Percentiles rank a stretch among this genome's conserved stretches.
These are phyloP conservation scores for Diutina sp. DNA, from an alignment of 1,139 yeast species.

Conservation along the genomic window DNA sequence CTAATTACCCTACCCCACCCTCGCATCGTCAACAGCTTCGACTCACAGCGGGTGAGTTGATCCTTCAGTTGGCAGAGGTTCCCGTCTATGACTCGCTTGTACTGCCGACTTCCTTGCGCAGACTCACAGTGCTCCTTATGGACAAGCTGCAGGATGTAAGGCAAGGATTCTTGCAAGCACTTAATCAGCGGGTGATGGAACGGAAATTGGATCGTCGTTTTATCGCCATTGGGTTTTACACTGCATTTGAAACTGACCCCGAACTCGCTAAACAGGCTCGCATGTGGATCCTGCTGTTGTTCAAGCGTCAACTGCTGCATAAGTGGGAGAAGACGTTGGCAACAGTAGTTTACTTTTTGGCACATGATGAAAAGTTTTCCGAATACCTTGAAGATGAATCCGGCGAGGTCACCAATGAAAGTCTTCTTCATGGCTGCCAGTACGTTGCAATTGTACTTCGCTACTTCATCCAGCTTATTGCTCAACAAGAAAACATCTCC, in stretches of 20 bases:
- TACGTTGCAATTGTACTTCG: constrained; percentile 48
- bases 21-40: constrained; percentile 49
- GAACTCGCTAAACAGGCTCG: constrained; percentile 36
- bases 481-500: constrained; percentile 57
- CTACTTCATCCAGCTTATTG: constrained; percentile 48
- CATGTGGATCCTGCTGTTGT: constrained; percentile 52
- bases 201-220: constrained; percentile 52
- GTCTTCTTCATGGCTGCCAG: constrained; percentile 24
- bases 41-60: constrained; percentile 51
- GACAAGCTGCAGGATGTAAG: constrained; percentile 51
- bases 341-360: constrained; percentile 54
- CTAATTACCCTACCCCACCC: constrained; percentile 50
- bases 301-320: not conserved
- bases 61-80: constrained; percentile 52
- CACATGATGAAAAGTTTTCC: constrained; percentile 62
- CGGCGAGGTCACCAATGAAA: constrained; percentile 6
- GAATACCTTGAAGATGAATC: constrained; percentile 21
- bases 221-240: constrained; percentile 54
- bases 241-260: constrained; percentile 61
- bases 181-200: constrained; percentile 40
- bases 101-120: constrained; percentile 36
- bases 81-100: constrained; percentile 42
- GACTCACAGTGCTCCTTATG: constrained; percentile 48
- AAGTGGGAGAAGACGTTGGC: constrained; percentile 46
- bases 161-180: constrained; percentile 30